Conservation (phyloP, 2,329 filamentous ascomycete species). For the Neonectria punicea region DNA sequence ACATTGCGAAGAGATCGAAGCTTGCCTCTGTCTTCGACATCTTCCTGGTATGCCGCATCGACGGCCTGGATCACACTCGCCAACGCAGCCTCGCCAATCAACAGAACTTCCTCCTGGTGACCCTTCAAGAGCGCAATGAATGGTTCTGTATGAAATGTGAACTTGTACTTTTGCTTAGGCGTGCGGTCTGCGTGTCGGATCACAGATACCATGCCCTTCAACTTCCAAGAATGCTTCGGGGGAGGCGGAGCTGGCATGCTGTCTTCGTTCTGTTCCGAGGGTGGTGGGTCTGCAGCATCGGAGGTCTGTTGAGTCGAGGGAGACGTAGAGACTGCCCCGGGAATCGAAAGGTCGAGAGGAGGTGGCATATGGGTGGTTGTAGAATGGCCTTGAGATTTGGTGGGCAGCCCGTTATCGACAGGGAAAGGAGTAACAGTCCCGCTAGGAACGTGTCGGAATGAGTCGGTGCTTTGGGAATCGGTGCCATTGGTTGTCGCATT, state of each 20-base stretch:
- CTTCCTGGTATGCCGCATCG: slow-evolving; percentile 79
- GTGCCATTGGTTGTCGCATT: slow-evolving; percentile 31
- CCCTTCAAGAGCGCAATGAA: slow-evolving; percentile 96
- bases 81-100: slow-evolving; percentile 91
- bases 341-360: slow-evolving; percentile 44
- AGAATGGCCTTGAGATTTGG: slow-evolving; percentile 50
- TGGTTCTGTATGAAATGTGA: slow-evolving; percentile 96
- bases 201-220: slow-evolving; percentile 97
- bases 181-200: slow-evolving; percentile 97
- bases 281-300: slow-evolving; percentile 49
- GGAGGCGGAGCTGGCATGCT: slow-evolving; percentile 69
- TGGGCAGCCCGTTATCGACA: slow-evolving; percentile 45
- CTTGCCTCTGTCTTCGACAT: slow-evolving; percentile 86
- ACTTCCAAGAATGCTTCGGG: slow-evolving; percentile 94
- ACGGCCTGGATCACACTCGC: slow-evolving; percentile 91
- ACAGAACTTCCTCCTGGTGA: slow-evolving; percentile 93
- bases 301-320: slow-evolving; percentile 40
- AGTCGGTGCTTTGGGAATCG: slow-evolving; percentile 43
- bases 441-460: slow-evolving; percentile 37
- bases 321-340: slow-evolving; percentile 46
- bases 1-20: slow-evolving; percentile 88
- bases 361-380: slow-evolving; percentile 49
- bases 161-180: slow-evolving; percentile 99
- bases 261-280: slow-evolving; percentile 42
- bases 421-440: slow-evolving; percentile 46